These are phyloP conservation scores for Aspergillus brasiliensis DNA, from an alignment of 2,329 filamentous ascomycete genomes.

Conservation along the genomic window DNA sequence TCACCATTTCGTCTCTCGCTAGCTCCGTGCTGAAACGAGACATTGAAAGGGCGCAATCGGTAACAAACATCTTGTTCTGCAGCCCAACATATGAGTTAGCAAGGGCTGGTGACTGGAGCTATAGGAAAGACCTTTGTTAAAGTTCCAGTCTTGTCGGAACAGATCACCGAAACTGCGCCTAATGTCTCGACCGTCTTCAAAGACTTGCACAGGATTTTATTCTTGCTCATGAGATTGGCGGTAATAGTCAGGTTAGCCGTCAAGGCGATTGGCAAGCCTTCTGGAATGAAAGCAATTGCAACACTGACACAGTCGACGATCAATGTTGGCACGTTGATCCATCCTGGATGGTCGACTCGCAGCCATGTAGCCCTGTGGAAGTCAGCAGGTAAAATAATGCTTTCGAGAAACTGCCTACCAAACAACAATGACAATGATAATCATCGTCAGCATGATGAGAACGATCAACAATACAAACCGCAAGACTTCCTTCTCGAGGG, in stretches of 20 bases:
- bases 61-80: slow-evolving; percentile 72
- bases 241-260: slow-evolving; percentile 73
- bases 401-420: slow-evolving; percentile 52
- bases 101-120: background rate
- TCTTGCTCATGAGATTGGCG: slow-evolving; percentile 74
- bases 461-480: slow-evolving; percentile 75
- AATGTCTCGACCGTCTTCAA: slow-evolving; percentile 77
- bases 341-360: slow-evolving; percentile 65
- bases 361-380: slow-evolving; percentile 66
- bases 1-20: slow-evolving; percentile 49
- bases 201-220: slow-evolving; percentile 78
- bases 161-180: slow-evolving; percentile 71
- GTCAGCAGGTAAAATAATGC: background rate
- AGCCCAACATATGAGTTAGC: slow-evolving; percentile 1
- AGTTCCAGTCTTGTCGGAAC: slow-evolving; percentile 73
- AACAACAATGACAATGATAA: slow-evolving; percentile 62
- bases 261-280: slow-evolving; percentile 70
- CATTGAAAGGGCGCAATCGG: slow-evolving; percentile 55
- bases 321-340: slow-evolving; percentile 71
- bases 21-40: slow-evolving; percentile 52
- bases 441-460: slow-evolving; percentile 58
- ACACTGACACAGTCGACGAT: slow-evolving; percentile 74
- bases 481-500: slow-evolving; percentile 71
- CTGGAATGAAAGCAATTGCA: slow-evolving; percentile 74
- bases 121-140: slow-evolving; percentile 18